Evolutionary conservation across 495 filamentous ascomycete species (phyloP).

Genomic region (Aspergillus carlsbadensis): DNA sequence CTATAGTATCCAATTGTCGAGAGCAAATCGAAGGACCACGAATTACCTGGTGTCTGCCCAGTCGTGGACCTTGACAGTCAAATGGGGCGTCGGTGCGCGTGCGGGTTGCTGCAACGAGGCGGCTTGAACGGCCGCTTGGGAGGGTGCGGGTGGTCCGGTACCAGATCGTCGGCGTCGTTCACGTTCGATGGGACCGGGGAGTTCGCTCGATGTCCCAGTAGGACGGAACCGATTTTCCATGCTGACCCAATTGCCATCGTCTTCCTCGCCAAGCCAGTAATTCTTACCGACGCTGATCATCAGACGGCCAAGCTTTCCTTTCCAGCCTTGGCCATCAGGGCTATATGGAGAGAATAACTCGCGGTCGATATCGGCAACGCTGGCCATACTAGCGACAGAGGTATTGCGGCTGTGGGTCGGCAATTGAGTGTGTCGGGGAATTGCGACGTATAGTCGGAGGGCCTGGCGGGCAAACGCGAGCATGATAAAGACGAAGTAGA

Average conservation of each 20-base stretch:
- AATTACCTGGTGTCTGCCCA: constrained; percentile 37
- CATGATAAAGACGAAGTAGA: constrained; percentile 78
- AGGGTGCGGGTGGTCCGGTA: constrained; percentile 59
- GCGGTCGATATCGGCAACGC: constrained; percentile 51
- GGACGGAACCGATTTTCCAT: constrained; percentile 57
- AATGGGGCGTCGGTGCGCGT: constrained; percentile 30
- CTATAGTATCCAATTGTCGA: not conserved
- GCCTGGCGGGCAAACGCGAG: constrained; percentile 75
- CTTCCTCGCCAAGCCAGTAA: constrained; percentile 72
- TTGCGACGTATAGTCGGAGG: constrained; percentile 55
- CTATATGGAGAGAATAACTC: constrained; percentile 69
- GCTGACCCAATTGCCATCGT: constrained; percentile 54
- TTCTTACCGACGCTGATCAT: constrained; percentile 68
- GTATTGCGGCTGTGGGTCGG: constrained; percentile 47
- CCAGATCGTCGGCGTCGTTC: constrained; percentile 68
- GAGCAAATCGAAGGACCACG: not conserved
- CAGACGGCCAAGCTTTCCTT: constrained; percentile 66
- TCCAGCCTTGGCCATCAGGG: constrained; percentile 72
- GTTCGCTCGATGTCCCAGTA: constrained; percentile 31
- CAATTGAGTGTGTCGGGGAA: constrained; percentile 44
- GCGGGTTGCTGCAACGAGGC: constrained; percentile 37
- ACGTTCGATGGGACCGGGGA: constrained; percentile 59
- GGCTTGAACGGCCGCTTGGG: constrained; percentile 38
- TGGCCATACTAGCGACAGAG: constrained; percentile 44
- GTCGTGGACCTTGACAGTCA: constrained; percentile 44